phyloP scores from a whole-genome alignment of 768 basidiomycete genomes.

The Strobilomyces confusus region DNA sequence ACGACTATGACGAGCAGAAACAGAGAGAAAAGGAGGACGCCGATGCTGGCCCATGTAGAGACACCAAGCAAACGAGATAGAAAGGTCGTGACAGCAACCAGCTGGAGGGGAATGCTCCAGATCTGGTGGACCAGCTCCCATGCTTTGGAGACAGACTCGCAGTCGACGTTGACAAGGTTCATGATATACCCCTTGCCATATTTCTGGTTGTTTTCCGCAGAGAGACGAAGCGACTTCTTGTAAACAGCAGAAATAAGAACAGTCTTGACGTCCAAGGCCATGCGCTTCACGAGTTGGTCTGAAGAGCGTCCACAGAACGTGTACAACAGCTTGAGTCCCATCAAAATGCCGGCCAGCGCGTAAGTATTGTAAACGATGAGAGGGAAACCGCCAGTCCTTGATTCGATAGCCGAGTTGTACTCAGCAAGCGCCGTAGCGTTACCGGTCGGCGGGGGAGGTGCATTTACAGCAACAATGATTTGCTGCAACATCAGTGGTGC shows the following conservation, averaged over 20 bases:
- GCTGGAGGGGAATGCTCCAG: constrained; percentile 28
- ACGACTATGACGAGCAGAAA: constrained; percentile 28
- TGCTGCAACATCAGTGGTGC: constrained; percentile 27
- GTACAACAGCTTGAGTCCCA: constrained; percentile 23
- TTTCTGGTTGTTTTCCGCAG: constrained; percentile 24
- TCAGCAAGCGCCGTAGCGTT: constrained; percentile 20
- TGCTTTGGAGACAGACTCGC: constrained; percentile 28
- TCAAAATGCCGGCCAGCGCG: constrained; percentile 20
- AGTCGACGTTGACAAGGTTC: constrained; percentile 31
- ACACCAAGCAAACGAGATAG: constrained; percentile 26
- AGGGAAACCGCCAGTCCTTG: constrained; percentile 28
- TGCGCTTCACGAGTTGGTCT: constrained; percentile 28
- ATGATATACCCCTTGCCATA: constrained; percentile 27
- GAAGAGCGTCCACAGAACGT: constrained; percentile 27
- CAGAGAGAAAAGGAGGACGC: constrained; percentile 22
- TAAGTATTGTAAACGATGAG: constrained; percentile 26
- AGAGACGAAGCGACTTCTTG: constrained; percentile 29
- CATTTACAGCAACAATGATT: constrained; percentile 23
- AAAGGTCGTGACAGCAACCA: constrained; percentile 19
- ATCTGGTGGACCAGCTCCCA: constrained; percentile 25
- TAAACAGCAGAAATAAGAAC: constrained; percentile 29
- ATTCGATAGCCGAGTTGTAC: constrained; percentile 18
- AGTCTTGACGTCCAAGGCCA: constrained; percentile 29
- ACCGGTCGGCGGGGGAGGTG: constrained; percentile 16
- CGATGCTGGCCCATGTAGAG: constrained; percentile 29